Evolutionary conservation across 2,329 filamentous ascomycete genomes (phyloP).

Genomic region (Talaromyces rugulosus): DNA sequence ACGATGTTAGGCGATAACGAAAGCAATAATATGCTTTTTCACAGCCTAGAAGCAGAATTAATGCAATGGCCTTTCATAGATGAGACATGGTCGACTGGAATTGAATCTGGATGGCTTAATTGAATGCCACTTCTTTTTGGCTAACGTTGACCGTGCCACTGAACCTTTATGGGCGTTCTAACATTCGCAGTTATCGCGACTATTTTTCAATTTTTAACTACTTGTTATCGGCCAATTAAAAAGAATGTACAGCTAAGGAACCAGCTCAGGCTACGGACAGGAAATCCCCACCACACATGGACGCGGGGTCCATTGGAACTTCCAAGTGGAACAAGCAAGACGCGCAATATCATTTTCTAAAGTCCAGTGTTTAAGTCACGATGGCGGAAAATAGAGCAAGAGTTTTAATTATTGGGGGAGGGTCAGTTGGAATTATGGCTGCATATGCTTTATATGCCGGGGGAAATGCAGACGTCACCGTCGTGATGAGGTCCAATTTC

Average conservation of each 20-base stretch:
- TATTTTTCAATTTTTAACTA: not conserved
- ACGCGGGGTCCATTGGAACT: not conserved
- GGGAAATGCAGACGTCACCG: constrained; percentile 49
- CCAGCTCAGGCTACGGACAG: not conserved
- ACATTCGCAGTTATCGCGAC: not conserved
- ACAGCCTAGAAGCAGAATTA: constrained; percentile 32
- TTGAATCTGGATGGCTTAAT: constrained; percentile 34
- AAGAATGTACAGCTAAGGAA: too few species aligned
- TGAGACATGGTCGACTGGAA: constrained; percentile 31
- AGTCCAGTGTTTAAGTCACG: not conserved
- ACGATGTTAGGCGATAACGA: constrained; percentile 9
- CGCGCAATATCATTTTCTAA: not conserved
- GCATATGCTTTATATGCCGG: constrained; percentile 54
- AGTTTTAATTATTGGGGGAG: constrained; percentile 53
- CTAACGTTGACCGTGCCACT: not conserved
- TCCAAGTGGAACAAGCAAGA: not conserved
- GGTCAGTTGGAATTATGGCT: constrained; percentile 56
- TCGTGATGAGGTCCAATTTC: constrained; percentile 57
- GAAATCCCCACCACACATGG: not conserved
- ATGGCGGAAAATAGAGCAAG: constrained; percentile 18
- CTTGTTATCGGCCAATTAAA: too few species aligned
- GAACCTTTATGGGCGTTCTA: not conserved
- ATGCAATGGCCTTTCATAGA: constrained; percentile 36
- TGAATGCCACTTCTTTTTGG: not conserved
- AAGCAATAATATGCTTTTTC: constrained; percentile 10